phyloP scores from a whole-genome alignment of 495 filamentous ascomycete species.

The Lentithecium fluviatile region DNA sequence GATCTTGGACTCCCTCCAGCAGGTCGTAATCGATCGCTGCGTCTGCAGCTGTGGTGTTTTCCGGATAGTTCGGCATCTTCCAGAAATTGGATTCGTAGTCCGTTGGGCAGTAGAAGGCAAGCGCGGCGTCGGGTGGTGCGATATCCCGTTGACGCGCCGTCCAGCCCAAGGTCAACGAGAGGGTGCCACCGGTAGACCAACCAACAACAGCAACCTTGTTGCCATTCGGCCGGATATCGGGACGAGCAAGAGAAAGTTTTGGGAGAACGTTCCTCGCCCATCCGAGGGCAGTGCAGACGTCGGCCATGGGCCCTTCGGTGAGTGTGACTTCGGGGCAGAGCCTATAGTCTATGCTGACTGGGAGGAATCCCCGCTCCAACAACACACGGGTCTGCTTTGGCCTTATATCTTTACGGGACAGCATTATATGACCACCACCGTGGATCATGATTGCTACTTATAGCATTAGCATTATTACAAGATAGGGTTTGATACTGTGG shows the following conservation, averaged over 20 bases:
- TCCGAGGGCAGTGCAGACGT: constrained; percentile 49
- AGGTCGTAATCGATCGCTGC: too few relatives aligned
- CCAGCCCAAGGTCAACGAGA: too few relatives aligned
- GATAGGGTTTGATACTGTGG: neutral
- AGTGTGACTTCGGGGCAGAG: constrained; percentile 56
- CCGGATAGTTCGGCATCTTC: too few relatives aligned
- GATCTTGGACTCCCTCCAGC: neutral
- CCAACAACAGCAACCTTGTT: constrained; percentile 51
- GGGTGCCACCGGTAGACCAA: constrained; percentile 62
- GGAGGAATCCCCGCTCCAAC: constrained; percentile 48
- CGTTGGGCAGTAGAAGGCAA: too few relatives aligned
- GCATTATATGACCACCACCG: constrained; percentile 54
- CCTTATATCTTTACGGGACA: constrained; percentile 50
- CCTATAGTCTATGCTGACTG: constrained; percentile 56
- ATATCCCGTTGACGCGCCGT: too few relatives aligned
- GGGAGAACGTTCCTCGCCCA: constrained; percentile 50
- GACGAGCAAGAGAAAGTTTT: too few relatives aligned
- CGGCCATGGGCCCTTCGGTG: constrained; percentile 52
- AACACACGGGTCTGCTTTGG: constrained; percentile 47
- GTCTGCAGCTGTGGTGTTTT: too few relatives aligned
- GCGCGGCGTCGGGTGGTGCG: too few relatives aligned
- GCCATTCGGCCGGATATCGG: constrained; percentile 45
- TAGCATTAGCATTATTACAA: neutral
- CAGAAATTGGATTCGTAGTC: too few relatives aligned
- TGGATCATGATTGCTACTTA: constrained; percentile 59